These are phyloP conservation scores for Sextonia rubra DNA, from an alignment of 164 flowering plant species.

Conservation along the genomic window DNA sequence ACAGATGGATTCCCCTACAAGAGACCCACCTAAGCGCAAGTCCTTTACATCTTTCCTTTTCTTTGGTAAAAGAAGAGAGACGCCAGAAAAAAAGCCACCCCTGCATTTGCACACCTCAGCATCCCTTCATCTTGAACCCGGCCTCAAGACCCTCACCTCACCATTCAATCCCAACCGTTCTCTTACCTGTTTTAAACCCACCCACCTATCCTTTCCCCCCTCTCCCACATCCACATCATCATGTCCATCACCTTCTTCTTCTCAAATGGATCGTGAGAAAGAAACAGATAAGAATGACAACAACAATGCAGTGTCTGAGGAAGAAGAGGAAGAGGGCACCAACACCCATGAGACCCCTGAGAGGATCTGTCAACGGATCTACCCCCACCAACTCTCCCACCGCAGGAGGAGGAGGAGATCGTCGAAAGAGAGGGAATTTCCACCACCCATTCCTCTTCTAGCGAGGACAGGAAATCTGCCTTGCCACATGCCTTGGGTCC, in stretches of 20 bases:
- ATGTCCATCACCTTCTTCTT: not conserved
- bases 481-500: constrained; percentile 38
- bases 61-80: not conserved
- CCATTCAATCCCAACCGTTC: not conserved
- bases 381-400: not conserved
- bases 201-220: not conserved
- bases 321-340: not conserved
- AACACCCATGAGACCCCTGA: not conserved
- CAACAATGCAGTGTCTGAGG: not conserved
- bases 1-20: not conserved
- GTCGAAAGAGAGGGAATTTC: constrained; percentile 18
- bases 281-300: not conserved
- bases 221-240: not conserved
- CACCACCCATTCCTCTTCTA: constrained; percentile 42
- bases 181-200: constrained; percentile 6
- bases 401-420: not conserved
- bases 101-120: not conserved
- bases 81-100: not conserved
- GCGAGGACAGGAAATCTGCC: constrained; percentile 27
- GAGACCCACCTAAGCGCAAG: constrained; percentile 1
- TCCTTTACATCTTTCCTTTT: not conserved
- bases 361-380: not conserved
- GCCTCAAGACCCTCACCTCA: constrained; percentile 8
- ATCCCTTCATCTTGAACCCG: not conserved
- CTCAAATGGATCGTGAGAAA: not conserved